Percentiles rank a stretch among this genome's conserved stretches.
Evolutionary conservation across 345 rosid species (phyloP).

Genomic region (Populus deltoides): DNA sequence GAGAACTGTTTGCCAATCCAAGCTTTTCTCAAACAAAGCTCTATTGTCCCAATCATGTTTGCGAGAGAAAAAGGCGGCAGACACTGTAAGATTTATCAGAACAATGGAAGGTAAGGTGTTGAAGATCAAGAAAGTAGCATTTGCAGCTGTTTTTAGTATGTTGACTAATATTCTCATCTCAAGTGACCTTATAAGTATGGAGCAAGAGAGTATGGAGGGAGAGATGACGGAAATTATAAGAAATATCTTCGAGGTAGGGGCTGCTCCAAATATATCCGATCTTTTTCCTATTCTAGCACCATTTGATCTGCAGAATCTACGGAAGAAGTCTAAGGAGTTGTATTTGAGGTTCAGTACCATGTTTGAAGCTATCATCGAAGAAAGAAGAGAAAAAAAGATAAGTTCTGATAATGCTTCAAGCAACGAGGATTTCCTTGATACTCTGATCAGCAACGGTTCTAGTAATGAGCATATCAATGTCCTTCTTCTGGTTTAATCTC

Average conservation of each 20-base stretch:
- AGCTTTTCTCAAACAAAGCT: slow-evolving; percentile 33
- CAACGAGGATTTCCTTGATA: slow-evolving; percentile 26
- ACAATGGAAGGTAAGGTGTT: slow-evolving; percentile 29
- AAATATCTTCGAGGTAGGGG: slow-evolving; percentile 20
- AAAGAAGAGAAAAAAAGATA: slow-evolving; percentile 13
- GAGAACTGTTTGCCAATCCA: slow-evolving; percentile 18
- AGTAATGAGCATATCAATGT: slow-evolving; percentile 31
- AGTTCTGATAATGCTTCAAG: not conserved
- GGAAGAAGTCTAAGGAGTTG: slow-evolving; percentile 24
- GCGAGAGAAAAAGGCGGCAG: slow-evolving; percentile 26
- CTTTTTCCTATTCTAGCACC: slow-evolving; percentile 29
- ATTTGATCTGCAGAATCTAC: slow-evolving; percentile 32
- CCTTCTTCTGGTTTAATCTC: slow-evolving; percentile 26
- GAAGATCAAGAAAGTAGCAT: slow-evolving; percentile 22
- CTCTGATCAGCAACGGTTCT: slow-evolving; percentile 29
- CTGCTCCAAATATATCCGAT: slow-evolving; percentile 40
- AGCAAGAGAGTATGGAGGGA: slow-evolving; percentile 16
- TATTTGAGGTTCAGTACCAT: slow-evolving; percentile 3
- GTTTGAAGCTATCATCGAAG: slow-evolving; percentile 19
- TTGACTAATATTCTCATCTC: slow-evolving; percentile 33
- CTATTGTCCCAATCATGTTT: slow-evolving; percentile 11
- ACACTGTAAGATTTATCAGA: slow-evolving; percentile 24
- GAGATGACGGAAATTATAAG: slow-evolving; percentile 20
- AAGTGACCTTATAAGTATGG: slow-evolving; percentile 22
- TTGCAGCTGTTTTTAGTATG: slow-evolving; percentile 30